These are phyloP conservation scores for Candida cerambycidarum DNA, from an alignment of 805 yeast genomes.

Conservation along the genomic window DNA sequence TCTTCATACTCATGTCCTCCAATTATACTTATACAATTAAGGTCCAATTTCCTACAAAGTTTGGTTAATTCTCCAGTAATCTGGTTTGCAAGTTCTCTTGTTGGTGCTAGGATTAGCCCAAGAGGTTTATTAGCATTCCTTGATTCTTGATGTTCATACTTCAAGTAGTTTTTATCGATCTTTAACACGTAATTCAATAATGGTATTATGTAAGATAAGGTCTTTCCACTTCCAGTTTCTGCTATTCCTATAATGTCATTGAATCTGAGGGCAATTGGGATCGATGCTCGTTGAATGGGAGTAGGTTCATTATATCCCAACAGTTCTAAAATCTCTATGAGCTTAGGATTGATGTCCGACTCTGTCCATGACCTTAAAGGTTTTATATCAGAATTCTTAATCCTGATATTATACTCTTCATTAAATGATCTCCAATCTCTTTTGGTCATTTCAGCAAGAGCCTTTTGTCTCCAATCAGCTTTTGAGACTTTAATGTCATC, in stretches of 20 bases:
- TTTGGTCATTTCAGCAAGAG: conserved; percentile 60
- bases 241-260: conserved; percentile 87
- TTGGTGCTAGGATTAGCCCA: conserved; percentile 81
- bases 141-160: conserved; percentile 44
- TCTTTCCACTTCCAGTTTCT: conserved; percentile 95
- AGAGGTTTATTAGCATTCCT: conserved; percentile 63
- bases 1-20: conserved; percentile 90
- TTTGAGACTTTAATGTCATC: conserved; percentile 13
- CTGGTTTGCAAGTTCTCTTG: conserved; percentile 91
- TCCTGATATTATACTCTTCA: conserved; percentile 70
- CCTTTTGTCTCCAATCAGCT: conserved; percentile 69
- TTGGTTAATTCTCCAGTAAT: conserved; percentile 66
- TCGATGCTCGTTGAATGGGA: conserved; percentile 86
- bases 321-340: conserved; percentile 30
- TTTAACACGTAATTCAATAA: conserved; percentile 51
- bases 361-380: conserved; percentile 82
- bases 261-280: conserved; percentile 62
- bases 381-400: conserved; percentile 50
- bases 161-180: conserved; percentile 33
- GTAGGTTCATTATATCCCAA: conserved; percentile 69
- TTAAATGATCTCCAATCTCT: conserved; percentile 89
- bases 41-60: conserved; percentile 41
- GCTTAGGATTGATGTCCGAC: conserved; percentile 26
- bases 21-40: conserved; percentile 63
- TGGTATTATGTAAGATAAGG: conserved; percentile 80